These are phyloP conservation scores for Ophiosphaerella narmari DNA, from an alignment of 2,329 filamentous ascomycete species.

Conservation along the genomic window DNA sequence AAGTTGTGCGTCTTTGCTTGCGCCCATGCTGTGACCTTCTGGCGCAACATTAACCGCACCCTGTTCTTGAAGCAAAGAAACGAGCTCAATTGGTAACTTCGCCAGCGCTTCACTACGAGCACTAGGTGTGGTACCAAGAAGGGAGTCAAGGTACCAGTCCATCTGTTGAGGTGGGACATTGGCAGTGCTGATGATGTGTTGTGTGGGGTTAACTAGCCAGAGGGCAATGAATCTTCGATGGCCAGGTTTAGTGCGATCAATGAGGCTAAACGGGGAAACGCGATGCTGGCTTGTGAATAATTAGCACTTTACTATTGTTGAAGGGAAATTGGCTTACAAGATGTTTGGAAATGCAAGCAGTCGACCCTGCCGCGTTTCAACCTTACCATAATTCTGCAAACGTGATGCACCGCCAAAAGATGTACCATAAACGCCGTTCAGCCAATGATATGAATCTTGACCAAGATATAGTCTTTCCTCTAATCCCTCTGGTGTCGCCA, in stretches of 20 bases:
- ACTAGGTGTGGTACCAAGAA: conserved; percentile 8
- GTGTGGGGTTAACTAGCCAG: conserved; percentile 63
- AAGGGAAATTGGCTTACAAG: conserved; percentile 12
- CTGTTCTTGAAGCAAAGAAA: conserved; percentile 4
- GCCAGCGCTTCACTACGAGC: conserved; percentile 3
- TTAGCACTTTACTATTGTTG: neutral
- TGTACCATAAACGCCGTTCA: conserved; percentile 23
- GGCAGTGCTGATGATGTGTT: conserved; percentile 56
- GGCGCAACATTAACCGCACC: neutral
- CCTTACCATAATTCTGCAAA: conserved; percentile 54
- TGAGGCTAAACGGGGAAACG: conserved; percentile 52
- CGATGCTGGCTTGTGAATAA: conserved; percentile 19
- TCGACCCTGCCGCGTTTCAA: conserved; percentile 55
- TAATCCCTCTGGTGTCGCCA: conserved; percentile 15
- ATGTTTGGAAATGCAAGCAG: conserved; percentile 62
- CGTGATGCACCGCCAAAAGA: conserved; percentile 9
- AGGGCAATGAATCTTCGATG: conserved; percentile 62
- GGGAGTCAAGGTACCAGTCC: conserved; percentile 48
- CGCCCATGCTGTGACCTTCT: neutral
- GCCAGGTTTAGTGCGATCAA: conserved; percentile 57
- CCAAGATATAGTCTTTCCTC: conserved; percentile 4
- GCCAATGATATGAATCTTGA: conserved; percentile 17
- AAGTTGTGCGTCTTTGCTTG: conserved; percentile 1
- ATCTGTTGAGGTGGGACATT: conserved; percentile 58
- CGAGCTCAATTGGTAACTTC: conserved; percentile 18